Evolutionary conservation across 108 stramenopile species (phyloP).

Genomic region (Nitzschia palea): DNA sequence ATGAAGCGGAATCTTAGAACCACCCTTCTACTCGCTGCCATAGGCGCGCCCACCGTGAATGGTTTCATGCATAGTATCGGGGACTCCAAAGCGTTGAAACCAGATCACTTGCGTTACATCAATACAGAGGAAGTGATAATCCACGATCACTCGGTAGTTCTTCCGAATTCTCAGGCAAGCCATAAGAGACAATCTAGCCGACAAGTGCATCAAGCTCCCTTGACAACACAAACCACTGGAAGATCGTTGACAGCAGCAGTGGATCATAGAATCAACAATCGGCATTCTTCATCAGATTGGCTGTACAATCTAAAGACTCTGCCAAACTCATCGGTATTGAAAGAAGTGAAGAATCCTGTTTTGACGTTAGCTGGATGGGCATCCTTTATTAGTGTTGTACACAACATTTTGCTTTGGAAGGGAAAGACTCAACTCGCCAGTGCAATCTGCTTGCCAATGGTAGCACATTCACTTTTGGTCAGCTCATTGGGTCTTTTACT

Average conservation of each 20-base stretch:
- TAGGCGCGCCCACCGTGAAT: not conserved
- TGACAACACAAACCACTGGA: no score
- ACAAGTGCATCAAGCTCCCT: no score
- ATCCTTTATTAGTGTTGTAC: slow-evolving; percentile 52
- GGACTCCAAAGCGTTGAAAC: not conserved
- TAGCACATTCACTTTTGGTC: slow-evolving; percentile 81
- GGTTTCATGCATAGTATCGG: not conserved
- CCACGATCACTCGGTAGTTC: not conserved
- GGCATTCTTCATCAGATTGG: slow-evolving; percentile 47
- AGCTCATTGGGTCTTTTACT: slow-evolving; percentile 83
- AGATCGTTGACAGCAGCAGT: no score
- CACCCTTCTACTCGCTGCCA: not conserved
- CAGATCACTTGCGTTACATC: slow-evolving; percentile 1
- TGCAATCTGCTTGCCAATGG: slow-evolving; percentile 49
- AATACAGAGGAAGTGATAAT: not conserved
- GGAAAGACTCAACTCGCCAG: slow-evolving; percentile 27
- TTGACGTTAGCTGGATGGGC: slow-evolving; percentile 59
- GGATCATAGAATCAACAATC: slow-evolving; percentile 29
- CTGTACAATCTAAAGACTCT: slow-evolving; percentile 39
- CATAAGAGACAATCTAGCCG: not conserved
- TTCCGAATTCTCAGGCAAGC: not conserved
- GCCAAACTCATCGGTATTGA: slow-evolving; percentile 35
- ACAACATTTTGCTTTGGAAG: slow-evolving; percentile 34
- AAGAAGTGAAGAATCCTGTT: slow-evolving; percentile 40
- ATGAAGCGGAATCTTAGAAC: not conserved